Evolutionary conservation across 2,329 filamentous ascomycete genomes (phyloP).

Genomic region (Simplicillium aogashimaense): DNA sequence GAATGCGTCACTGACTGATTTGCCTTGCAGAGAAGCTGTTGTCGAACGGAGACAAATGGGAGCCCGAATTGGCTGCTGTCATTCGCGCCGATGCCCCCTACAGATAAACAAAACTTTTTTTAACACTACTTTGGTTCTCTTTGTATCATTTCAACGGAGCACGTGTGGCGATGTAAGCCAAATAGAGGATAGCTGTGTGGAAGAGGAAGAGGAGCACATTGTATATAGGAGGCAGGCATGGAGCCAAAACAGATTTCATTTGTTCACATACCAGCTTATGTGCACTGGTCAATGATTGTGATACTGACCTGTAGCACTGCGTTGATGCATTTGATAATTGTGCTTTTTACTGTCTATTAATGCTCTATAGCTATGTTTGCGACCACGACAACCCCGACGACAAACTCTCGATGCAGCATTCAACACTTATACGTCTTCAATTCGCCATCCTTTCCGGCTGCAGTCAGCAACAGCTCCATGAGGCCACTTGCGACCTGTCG

Average conservation of each 20-base stretch:
- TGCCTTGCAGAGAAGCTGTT: constrained; percentile 65
- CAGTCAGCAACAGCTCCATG: constrained; percentile 33
- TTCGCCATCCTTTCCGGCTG: constrained; percentile 12
- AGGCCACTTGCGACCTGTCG: constrained; percentile 33
- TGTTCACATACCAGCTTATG: constrained; percentile 11
- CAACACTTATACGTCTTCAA: constrained; percentile 9
- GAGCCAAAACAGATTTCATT: constrained; percentile 4
- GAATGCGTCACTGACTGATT: not conserved
- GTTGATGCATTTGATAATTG: constrained; percentile 14
- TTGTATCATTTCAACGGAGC: constrained; percentile 5
- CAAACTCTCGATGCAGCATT: not conserved
- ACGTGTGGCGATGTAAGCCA: not conserved
- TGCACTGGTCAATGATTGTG: too few species aligned
- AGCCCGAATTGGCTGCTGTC: constrained; percentile 86
- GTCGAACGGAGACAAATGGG: constrained; percentile 91
- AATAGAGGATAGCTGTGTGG: not conserved
- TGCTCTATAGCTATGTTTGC: constrained; percentile 9
- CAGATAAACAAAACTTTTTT: constrained; percentile 41
- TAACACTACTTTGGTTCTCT: not conserved
- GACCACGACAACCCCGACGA: not conserved
- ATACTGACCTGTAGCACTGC: too few species aligned
- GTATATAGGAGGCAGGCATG: constrained; percentile 2
- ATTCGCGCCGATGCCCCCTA: constrained; percentile 92
- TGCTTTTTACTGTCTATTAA: constrained; percentile 7
- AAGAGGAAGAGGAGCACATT: not conserved